phyloP scores from a whole-genome alignment of 23 red algal genomes.

The Gracilaria vermiculophylla region DNA sequence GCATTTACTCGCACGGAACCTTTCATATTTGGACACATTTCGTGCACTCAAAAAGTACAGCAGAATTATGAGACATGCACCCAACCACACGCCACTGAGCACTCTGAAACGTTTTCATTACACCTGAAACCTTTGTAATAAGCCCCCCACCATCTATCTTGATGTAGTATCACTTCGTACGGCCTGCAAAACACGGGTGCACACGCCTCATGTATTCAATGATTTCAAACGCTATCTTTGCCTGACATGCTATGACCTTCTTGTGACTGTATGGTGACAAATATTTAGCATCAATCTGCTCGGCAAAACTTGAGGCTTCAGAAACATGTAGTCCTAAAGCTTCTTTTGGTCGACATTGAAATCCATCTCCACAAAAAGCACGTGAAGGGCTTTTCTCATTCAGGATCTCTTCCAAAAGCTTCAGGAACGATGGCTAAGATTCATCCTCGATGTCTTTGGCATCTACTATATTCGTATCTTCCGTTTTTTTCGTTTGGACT shows the following conservation, averaged over 20 bases:
- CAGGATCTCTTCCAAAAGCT: slow-evolving; percentile 62
- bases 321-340: slow-evolving; percentile 61
- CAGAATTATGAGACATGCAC: slow-evolving; percentile 56
- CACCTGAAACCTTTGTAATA: slow-evolving; percentile 31
- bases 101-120: neutral
- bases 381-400: slow-evolving; percentile 71
- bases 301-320: slow-evolving; percentile 24
- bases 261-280: slow-evolving; percentile 57
- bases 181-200: neutral
- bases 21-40: slow-evolving; percentile 8
- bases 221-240: slow-evolving; percentile 48
- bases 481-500: neutral
- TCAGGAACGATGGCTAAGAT: slow-evolving; percentile 13
- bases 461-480: neutral
- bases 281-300: neutral
- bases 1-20: slow-evolving; percentile 12
- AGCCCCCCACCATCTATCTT: slow-evolving; percentile 70
- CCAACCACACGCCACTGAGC: slow-evolving; percentile 59
- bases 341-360: slow-evolving; percentile 59
- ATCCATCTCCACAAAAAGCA: slow-evolving; percentile 81
- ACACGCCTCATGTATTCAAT: neutral
- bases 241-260: slow-evolving; percentile 35
- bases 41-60: slow-evolving; percentile 56
- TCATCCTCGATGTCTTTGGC: neutral
- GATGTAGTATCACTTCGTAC: slow-evolving; percentile 47